Evolutionary conservation across 352 stramenopile genomes (phyloP), one percentile per base, ranked within the genome.

Genomic region (Phytophthora pluvialis): DNA sequence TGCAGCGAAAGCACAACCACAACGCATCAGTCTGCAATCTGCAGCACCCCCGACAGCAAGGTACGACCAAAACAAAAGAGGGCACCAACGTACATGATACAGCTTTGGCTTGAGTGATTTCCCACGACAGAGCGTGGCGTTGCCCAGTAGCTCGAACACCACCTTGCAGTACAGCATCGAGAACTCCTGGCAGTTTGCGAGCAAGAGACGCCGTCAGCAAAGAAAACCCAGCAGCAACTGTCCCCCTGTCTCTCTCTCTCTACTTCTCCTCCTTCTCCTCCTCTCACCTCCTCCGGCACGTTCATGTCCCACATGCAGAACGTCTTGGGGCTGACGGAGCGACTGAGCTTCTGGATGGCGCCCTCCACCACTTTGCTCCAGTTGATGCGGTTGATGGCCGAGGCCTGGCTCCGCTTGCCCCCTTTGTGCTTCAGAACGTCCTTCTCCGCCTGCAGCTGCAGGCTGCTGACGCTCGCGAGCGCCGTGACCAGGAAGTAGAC

Each of bases 241-340:
- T n/a, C n/a, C n/a, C n/a, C n/a, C n/a, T n/a, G n/a, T n/a, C n/a
- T n/a, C n/a, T n/a, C n/a, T n/a, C n/a, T n/a, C n/a, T n/a, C n/a
- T n/a, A n/a, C n/a, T n/a, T n/a, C 1, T 11, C 21, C 12, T 46
- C 16, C 21, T 5, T 12, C 21, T 38, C 11, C 18, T 5, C 31
- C 50, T 39, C 68, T 6, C 33, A 89, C 83, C 72, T 93, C 86
- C 56, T 94, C 86, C 1, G 86, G 86, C 4, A 90, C 64, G 18
- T 90, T 91, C 82, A 91, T 92, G 43, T 81, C 80, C 86, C 86
- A 94, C 47, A 94, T 75, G 15, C 65, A 60, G 40, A 93, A 93
- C 3, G 77, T 90, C 36, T 81, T 69, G 9, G 85, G 71, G 58
- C 71, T 81, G 29, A 93, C 74, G 6, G 82, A 91, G 29, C 83